phyloP scores from a whole-genome alignment of 2,329 filamentous ascomycete species.

The Scytalidium sp. region DNA sequence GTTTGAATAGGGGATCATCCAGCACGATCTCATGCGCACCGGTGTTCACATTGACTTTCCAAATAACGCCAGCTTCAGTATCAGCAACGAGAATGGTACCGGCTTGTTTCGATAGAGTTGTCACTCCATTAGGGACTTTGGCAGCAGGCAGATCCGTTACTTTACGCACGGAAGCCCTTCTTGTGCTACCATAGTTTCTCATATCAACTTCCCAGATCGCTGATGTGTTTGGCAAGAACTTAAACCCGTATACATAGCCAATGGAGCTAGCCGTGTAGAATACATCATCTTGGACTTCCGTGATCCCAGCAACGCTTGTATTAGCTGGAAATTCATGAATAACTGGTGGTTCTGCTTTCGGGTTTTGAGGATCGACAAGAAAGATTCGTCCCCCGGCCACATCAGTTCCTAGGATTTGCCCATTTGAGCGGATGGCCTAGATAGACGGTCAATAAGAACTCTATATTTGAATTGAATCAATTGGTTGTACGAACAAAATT shows the following conservation, averaged over 20 bases:
- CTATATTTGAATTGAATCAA: not conserved
- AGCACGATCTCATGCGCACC: constrained; percentile 17
- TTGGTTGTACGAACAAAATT: constrained; percentile 4
- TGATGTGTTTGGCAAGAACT: not conserved
- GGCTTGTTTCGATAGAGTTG: not conserved
- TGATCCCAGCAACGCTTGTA: constrained; percentile 7
- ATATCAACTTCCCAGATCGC: not conserved
- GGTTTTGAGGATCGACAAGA: constrained; percentile 4
- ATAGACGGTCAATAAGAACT: not conserved
- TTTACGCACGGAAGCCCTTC: not conserved
- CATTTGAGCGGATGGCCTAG: constrained; percentile 11
- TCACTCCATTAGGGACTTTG: not conserved
- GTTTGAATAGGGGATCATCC: constrained; percentile 20
- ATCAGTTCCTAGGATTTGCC: constrained; percentile 9
- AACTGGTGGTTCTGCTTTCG: not conserved
- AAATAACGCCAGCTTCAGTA: constrained; percentile 22
- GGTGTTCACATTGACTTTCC: constrained; percentile 20
- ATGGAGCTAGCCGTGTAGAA: constrained; percentile 5
- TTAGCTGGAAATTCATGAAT: constrained; percentile 7
- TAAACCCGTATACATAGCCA: not conserved
- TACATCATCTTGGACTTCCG: constrained; percentile 7
- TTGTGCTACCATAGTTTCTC: not conserved
- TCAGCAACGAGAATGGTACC: constrained; percentile 21
- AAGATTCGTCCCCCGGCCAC: constrained; percentile 9
- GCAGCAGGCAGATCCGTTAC: not conserved